Percentiles rank a stretch among this genome's conserved stretches.
Evolutionary conservation across 2,329 filamentous ascomycete genomes (phyloP).

Genomic region (Escovopsis sp.): DNA sequence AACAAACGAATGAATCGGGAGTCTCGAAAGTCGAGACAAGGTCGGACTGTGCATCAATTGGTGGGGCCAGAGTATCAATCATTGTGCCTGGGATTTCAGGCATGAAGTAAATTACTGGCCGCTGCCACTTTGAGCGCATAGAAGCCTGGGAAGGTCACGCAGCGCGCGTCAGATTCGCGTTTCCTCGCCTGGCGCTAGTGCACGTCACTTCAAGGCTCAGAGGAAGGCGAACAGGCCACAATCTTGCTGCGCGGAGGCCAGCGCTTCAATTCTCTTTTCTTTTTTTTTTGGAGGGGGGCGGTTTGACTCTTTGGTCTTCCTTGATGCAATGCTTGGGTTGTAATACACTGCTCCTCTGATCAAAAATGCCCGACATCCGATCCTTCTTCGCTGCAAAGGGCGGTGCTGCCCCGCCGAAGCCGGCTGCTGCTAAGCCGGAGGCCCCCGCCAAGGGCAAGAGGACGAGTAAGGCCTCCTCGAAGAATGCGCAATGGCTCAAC

Average conservation of each 20-base stretch:
- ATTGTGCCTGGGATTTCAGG: constrained; percentile 14
- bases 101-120: not conserved
- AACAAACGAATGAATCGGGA: no score
- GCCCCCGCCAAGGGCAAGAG: constrained; percentile 28
- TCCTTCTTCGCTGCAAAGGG: constrained; percentile 78
- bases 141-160: constrained; percentile 17
- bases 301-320: not conserved
- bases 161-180: constrained; percentile 33
- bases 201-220: constrained; percentile 15
- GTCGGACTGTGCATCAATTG: not conserved
- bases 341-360: not conserved
- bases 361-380: constrained; percentile 73
- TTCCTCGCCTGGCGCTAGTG: constrained; percentile 13
- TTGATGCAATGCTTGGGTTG: not conserved
- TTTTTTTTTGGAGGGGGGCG: constrained; percentile 6
- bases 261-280: no score
- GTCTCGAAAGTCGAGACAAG: constrained; percentile 20
- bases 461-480: constrained; percentile 23
- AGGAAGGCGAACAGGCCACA: constrained; percentile 9
- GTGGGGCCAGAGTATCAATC: not conserved
- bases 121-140: constrained; percentile 11
- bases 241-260: constrained; percentile 4
- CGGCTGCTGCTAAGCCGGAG: constrained; percentile 30
- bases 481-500: not conserved
- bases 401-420: constrained; percentile 37